Percentiles rank a stretch among this genome's conserved stretches.
These are phyloP conservation scores for Sporothrix dimorphospora DNA, from an alignment of 2,329 filamentous ascomycete species.

Conservation along the genomic window DNA sequence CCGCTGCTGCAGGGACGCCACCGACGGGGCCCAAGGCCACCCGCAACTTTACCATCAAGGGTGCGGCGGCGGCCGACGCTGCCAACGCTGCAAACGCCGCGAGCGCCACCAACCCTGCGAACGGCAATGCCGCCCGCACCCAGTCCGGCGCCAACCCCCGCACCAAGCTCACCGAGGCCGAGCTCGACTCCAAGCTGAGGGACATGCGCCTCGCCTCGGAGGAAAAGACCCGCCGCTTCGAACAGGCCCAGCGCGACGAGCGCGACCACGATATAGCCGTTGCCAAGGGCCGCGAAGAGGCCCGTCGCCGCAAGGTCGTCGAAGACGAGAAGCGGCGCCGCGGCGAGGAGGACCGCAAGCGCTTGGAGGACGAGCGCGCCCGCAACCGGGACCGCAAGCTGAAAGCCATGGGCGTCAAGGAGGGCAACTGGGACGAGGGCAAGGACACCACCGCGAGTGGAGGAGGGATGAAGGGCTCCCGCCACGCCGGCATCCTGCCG, in stretches of 20 bases:
- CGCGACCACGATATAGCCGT: conserved; percentile 58
- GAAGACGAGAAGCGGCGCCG: conserved; percentile 56
- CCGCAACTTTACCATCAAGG: conserved; percentile 7
- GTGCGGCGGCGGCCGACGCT: neutral
- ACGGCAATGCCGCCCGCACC: conserved; percentile 44
- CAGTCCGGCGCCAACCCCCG: conserved; percentile 62
- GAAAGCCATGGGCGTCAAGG: conserved; percentile 58
- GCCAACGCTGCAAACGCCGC: conserved; percentile 34
- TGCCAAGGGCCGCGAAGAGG: conserved; percentile 60
- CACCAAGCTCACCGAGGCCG: conserved; percentile 61
- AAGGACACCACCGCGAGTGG: conserved; percentile 42
- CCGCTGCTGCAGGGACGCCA: neutral
- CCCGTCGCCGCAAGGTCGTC: conserved; percentile 49
- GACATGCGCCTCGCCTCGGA: conserved; percentile 61
- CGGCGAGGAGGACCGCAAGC: conserved; percentile 56
- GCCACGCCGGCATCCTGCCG: conserved; percentile 24
- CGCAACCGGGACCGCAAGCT: conserved; percentile 64
- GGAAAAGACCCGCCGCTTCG: conserved; percentile 62
- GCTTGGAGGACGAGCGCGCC: conserved; percentile 62
- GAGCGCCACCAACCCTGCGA: conserved; percentile 40
- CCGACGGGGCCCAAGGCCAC: neutral
- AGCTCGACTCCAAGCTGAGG: conserved; percentile 63
- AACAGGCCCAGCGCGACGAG: conserved; percentile 61
- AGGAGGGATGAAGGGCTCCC: neutral
- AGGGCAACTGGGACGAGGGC: conserved; percentile 62